A percentile compares a stretch with the other conserved stretches of the same genome.
These are phyloP conservation scores for Colletotrichum limetticola DNA, from an alignment of 2,329 filamentous ascomycete species.

Conservation along the genomic window DNA sequence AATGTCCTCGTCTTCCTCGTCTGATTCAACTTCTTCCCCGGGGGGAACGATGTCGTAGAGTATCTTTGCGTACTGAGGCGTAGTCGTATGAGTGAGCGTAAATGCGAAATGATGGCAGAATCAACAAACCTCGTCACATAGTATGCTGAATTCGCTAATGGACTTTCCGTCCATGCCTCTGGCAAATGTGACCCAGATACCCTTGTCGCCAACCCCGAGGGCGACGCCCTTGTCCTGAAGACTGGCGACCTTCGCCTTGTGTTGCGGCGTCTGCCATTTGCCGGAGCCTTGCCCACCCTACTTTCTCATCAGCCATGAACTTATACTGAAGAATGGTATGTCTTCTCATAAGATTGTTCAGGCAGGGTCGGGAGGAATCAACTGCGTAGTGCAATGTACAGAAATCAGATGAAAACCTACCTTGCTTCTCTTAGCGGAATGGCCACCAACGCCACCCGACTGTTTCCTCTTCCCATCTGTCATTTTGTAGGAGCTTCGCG, in stretches of 20 bases:
- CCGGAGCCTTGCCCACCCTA: slow-evolving; percentile 51
- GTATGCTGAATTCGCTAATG: slow-evolving; percentile 70
- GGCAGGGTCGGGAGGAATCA: background rate
- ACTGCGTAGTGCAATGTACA: background rate
- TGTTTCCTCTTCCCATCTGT: slow-evolving; percentile 48
- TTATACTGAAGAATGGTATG: background rate
- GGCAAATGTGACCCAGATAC: slow-evolving; percentile 83
- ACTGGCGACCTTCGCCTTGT: slow-evolving; percentile 60
- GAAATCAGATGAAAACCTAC: slow-evolving; percentile 40
- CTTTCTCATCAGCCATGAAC: background rate
- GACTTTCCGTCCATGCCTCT: slow-evolving; percentile 78
- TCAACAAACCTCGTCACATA: slow-evolving; percentile 72
- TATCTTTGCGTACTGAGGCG: slow-evolving; percentile 70
- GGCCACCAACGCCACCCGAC: slow-evolving; percentile 36
- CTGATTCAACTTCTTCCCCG: slow-evolving; percentile 45
- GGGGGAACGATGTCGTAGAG: slow-evolving; percentile 63
- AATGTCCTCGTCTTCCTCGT: slow-evolving; percentile 69
- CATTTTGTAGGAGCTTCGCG: slow-evolving; percentile 39
- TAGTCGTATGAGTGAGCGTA: background rate
- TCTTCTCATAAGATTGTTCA: background rate
- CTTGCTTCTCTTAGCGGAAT: slow-evolving; percentile 53
- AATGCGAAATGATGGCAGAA: background rate
- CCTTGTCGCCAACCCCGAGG: slow-evolving; percentile 75
- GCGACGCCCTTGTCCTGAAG: slow-evolving; percentile 53
- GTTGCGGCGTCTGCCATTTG: slow-evolving; percentile 71